Percentiles rank a stretch among this genome's conserved stretches.
Evolutionary conservation across 257 asterid genomes (phyloP).

Genomic region (Galeopsis tetrahit): DNA sequence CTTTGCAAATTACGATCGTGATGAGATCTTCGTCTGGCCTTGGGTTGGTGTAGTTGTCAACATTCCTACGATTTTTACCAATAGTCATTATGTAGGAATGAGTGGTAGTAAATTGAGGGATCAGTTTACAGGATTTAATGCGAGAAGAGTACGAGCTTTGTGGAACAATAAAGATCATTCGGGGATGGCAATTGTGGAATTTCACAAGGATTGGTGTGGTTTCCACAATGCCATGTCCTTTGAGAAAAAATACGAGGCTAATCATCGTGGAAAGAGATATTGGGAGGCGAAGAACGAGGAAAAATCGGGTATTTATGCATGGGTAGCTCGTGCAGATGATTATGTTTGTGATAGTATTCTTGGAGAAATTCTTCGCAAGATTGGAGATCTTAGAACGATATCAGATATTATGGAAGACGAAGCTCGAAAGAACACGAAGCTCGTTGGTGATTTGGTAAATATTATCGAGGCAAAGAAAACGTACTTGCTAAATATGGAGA

Average conservation of each 20-base stretch:
- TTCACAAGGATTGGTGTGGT: constrained; percentile 83
- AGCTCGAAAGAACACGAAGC: constrained; percentile 67
- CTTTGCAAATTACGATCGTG: constrained; percentile 58
- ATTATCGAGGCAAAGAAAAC: constrained; percentile 71
- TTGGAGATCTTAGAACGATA: constrained; percentile 80
- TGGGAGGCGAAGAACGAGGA: constrained; percentile 56
- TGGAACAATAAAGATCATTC: constrained; percentile 87
- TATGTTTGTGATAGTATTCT: constrained; percentile 54
- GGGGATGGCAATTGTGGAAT: constrained; percentile 83
- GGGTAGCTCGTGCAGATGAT: constrained; percentile 95
- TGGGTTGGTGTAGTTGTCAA: constrained; percentile 84
- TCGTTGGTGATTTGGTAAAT: constrained; percentile 67
- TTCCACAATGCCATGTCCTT: constrained; percentile 74
- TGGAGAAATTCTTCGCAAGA: constrained; percentile 82
- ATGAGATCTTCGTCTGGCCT: constrained; percentile 94
- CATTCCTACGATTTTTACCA: constrained; percentile 58
- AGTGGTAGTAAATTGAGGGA: constrained; percentile 84
- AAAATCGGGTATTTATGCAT: constrained; percentile 62
- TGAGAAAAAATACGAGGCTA: constrained; percentile 71
- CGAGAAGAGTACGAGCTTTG: constrained; percentile 72
- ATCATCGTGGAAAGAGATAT: constrained; percentile 71
- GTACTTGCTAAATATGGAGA: constrained; percentile 70
- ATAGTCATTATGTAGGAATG: constrained; percentile 69
- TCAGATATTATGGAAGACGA: constrained; percentile 85
- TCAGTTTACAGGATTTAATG: constrained; percentile 68